Conservation (phyloP, 441 rosid species). For the Mallotus repandus region DNA sequence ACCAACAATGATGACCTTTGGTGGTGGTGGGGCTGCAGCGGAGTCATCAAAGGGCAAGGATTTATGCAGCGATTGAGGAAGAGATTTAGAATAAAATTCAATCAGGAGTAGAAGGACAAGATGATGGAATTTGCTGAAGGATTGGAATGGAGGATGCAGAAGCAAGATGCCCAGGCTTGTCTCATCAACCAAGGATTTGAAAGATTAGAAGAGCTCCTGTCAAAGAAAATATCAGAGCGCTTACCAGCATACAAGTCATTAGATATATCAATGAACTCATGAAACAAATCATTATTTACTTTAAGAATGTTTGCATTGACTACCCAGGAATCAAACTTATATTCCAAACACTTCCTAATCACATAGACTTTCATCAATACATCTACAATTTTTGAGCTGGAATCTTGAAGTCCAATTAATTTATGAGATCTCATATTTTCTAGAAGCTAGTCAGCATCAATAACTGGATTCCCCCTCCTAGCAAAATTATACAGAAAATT, state of each 20-base stretch:
- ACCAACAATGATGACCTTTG: constrained; percentile 65
- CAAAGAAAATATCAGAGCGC: constrained; percentile 39
- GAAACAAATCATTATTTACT: constrained; percentile 33
- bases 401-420: constrained; percentile 34
- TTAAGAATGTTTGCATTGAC: constrained; percentile 53
- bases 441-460: constrained; percentile 54
- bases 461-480: constrained; percentile 82
- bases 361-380: constrained; percentile 53
- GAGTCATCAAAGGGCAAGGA: constrained; percentile 53
- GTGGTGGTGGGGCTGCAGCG: constrained; percentile 34
- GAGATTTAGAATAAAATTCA: constrained; percentile 82
- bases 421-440: constrained; percentile 30
- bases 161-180: too few relatives aligned
- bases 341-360: constrained; percentile 57
- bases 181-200: too few relatives aligned
- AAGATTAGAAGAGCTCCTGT: constrained; percentile 47
- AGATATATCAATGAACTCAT: constrained; percentile 27
- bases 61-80: constrained; percentile 42
- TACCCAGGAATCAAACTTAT: constrained; percentile 49
- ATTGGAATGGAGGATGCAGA: constrained; percentile 64
- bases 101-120: constrained; percentile 64
- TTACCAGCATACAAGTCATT: constrained; percentile 42
- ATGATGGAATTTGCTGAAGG: constrained; percentile 68
- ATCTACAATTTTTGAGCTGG: constrained; percentile 34
- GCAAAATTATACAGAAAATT: constrained; percentile 69